phyloP scores from a whole-genome alignment of 805 yeast genomes.

The Komagataella pseudopastoris region DNA sequence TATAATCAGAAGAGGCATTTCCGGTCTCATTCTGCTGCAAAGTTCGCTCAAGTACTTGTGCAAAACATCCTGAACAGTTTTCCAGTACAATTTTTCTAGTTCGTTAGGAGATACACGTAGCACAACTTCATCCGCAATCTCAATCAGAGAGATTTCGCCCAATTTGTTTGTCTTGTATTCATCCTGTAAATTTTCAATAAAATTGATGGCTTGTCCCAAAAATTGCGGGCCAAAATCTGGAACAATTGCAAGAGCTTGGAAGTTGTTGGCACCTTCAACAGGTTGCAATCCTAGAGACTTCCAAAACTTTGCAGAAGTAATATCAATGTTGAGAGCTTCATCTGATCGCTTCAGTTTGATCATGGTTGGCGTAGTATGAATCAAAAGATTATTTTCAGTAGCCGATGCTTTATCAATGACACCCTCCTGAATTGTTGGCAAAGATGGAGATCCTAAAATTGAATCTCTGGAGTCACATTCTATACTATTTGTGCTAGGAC shows the following conservation, averaged over 20 bases:
- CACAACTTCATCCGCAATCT: not conserved
- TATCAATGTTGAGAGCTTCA: conserved; percentile 29
- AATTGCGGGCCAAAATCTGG: conserved; percentile 14
- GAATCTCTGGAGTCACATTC: not conserved
- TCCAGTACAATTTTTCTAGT: not conserved
- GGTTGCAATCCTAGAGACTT: conserved; percentile 46
- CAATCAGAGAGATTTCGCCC: conserved; percentile 20
- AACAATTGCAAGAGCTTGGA: conserved; percentile 33
- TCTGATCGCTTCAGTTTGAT: conserved; percentile 21
- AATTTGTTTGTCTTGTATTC: conserved; percentile 34
- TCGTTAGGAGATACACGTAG: not conserved
- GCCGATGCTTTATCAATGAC: not conserved
- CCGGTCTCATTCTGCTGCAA: not conserved
- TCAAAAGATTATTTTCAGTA: conserved; percentile 8
- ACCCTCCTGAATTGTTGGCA: not conserved
- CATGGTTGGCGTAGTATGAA: conserved; percentile 21
- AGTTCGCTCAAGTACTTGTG: too few species aligned
- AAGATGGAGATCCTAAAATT: conserved; percentile 4
- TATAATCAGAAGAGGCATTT: conserved; percentile 24
- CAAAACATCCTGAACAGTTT: not conserved
- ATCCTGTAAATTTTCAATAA: conserved; percentile 26
- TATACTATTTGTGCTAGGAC: not conserved
- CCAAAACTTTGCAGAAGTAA: conserved; percentile 40
- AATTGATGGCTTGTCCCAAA: conserved; percentile 16
- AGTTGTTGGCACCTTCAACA: conserved; percentile 30